Evolutionary conservation across 106 monocot genomes (phyloP).

Genomic region (Allium cepa): DNA sequence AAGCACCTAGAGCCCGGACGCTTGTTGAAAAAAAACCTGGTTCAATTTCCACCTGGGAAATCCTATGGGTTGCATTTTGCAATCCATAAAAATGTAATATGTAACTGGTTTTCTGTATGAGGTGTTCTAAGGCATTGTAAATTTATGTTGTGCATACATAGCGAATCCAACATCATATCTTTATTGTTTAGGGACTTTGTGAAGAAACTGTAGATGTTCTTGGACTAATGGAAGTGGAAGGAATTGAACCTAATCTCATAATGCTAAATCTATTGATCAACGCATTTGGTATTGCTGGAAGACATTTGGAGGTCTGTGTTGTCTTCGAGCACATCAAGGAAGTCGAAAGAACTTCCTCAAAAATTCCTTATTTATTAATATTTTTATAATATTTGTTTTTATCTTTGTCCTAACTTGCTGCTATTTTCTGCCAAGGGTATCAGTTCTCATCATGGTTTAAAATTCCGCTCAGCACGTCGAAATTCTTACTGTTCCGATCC

Average conservation of each 20-base stretch:
- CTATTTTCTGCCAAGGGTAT: conserved; percentile 28
- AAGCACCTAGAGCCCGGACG: no score
- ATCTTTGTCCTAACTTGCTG: background rate
- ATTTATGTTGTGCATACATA: no score
- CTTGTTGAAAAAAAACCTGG: no score
- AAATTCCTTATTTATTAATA: background rate
- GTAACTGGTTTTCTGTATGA: no score
- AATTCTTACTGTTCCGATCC: no score
- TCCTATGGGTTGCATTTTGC: no score
- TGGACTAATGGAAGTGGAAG: conserved; percentile 53
- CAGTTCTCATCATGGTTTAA: background rate
- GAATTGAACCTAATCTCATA: conserved; percentile 58
- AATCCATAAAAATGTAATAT: no score
- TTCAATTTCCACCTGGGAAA: no score
- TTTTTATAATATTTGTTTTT: background rate
- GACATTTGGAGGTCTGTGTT: conserved; percentile 41
- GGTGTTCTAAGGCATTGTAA: no score
- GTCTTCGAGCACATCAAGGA: conserved; percentile 63
- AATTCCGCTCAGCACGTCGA: no score
- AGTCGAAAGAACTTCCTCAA: conserved; percentile 19
- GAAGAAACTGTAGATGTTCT: conserved; percentile 52
- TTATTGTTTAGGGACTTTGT: conserved; percentile 29
- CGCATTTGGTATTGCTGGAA: conserved; percentile 53
- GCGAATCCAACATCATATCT: background rate
- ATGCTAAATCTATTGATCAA: conserved; percentile 64